These are phyloP conservation scores for Ambrosia hybrid DNA, from an alignment of 140 eudicot species.

Conservation along the genomic window DNA sequence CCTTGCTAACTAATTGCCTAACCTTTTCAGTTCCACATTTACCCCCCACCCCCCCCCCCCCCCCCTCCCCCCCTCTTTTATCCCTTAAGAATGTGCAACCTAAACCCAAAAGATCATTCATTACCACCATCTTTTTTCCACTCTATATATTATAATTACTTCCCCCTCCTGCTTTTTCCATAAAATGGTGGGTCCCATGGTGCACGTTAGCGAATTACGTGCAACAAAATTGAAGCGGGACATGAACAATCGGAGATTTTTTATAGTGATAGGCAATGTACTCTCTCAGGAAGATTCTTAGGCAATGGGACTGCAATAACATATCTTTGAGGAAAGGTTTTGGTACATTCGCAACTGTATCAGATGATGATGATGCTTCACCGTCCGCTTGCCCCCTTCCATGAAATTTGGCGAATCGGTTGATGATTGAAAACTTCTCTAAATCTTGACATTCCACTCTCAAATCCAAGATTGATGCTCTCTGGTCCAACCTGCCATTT, in stretches of 20 bases:
- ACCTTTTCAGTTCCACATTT: constrained; percentile 37
- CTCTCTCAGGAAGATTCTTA: constrained; percentile 72
- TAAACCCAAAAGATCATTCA: constrained; percentile 30
- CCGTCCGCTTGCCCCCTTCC: constrained; percentile 74
- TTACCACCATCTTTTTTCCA: constrained; percentile 14
- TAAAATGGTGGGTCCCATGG: constrained; percentile 32
- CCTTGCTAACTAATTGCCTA: constrained; percentile 41
- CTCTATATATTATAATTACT: constrained; percentile 15
- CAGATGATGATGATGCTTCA: constrained; percentile 53
- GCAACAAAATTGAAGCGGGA: constrained; percentile 32
- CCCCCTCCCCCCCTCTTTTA: background rate
- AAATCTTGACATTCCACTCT: constrained; percentile 79
- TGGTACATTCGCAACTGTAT: constrained; percentile 41
- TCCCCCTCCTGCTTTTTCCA: constrained; percentile 35
- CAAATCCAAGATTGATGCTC: constrained; percentile 66
- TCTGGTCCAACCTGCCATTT: constrained; percentile 64
- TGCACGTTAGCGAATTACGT: constrained; percentile 16
- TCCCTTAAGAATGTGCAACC: constrained; percentile 47
- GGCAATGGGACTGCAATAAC: constrained; percentile 71
- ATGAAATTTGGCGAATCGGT: constrained; percentile 82
- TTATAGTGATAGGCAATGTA: constrained; percentile 78
- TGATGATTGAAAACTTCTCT: constrained; percentile 76
- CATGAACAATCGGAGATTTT: constrained; percentile 28
- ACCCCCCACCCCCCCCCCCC: background rate
- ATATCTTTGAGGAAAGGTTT: constrained; percentile 62